These are phyloP conservation scores for Ceratocystiopsis brevicomis DNA, from an alignment of 2,329 filamentous ascomycete species.

Conservation along the genomic window DNA sequence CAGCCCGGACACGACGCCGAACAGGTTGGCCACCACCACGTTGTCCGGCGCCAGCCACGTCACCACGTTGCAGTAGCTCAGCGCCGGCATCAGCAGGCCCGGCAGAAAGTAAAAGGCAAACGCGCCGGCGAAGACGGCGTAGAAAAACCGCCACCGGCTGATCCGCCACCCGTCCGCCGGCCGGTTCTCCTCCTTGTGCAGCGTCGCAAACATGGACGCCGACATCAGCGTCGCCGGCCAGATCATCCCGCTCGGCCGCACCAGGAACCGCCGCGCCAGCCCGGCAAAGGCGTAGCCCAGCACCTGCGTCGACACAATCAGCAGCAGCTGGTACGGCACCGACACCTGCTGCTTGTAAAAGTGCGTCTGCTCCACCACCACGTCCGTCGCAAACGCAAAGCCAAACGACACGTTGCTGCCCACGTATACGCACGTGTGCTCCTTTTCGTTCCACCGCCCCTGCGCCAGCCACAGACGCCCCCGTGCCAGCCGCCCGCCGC, in stretches of 20 bases:
- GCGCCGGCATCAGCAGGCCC: slow-evolving; percentile 60
- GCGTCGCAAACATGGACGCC: slow-evolving; percentile 70
- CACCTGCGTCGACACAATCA: slow-evolving; percentile 73
- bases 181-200: slow-evolving; percentile 72
- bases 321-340: slow-evolving; percentile 60
- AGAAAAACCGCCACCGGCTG: slow-evolving; percentile 70
- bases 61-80: slow-evolving; percentile 77
- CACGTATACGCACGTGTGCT: slow-evolving; percentile 76
- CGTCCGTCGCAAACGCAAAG: slow-evolving; percentile 75
- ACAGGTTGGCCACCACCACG: slow-evolving; percentile 71
- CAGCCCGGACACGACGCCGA: slow-evolving; percentile 68
- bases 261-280: slow-evolving; percentile 60
- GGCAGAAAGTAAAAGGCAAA: slow-evolving; percentile 76
- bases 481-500: too few relatives aligned
- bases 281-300: slow-evolving; percentile 76
- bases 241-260: slow-evolving; percentile 75
- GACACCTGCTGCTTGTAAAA: slow-evolving; percentile 72
- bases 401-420: slow-evolving; percentile 81
- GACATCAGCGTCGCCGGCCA: slow-evolving; percentile 83
- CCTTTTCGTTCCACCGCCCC: slow-evolving; percentile 72
- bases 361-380: slow-evolving; percentile 76
- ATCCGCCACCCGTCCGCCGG: slow-evolving; percentile 68
- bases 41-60: slow-evolving; percentile 80
- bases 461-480: slow-evolving; percentile 56
- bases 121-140: slow-evolving; percentile 48